phyloP scores from a whole-genome alignment of 257 asterid species.

The Nicotiana tabacum region DNA sequence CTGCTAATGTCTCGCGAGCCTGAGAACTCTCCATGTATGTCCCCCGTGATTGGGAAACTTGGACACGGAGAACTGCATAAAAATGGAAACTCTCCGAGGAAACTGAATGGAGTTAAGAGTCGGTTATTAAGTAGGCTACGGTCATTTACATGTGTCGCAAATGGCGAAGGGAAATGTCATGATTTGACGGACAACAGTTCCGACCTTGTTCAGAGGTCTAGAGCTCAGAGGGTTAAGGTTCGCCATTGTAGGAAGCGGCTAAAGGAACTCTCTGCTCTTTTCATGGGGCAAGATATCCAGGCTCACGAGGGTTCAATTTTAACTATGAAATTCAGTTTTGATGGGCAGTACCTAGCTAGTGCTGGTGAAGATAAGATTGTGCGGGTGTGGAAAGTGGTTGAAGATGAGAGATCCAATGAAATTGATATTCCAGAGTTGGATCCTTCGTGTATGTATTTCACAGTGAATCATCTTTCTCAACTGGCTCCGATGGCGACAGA shows the following conservation, averaged over 20 bases:
- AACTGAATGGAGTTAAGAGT: conserved; percentile 35
- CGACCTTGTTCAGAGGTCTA: conserved; percentile 23
- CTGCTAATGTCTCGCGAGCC: conserved; percentile 22
- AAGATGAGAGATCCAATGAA: conserved; percentile 61
- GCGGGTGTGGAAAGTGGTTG: conserved; percentile 82
- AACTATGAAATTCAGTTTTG: conserved; percentile 80
- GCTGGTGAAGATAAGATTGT: conserved; percentile 84
- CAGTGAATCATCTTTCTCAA: conserved; percentile 65
- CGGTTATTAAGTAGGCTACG: conserved; percentile 53
- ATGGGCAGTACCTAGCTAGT: conserved; percentile 75
- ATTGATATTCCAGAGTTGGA: conserved; percentile 58
- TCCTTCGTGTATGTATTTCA: conserved; percentile 78
- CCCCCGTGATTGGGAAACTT: conserved; percentile 21
- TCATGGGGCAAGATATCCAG: conserved; percentile 65
- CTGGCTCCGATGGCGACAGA: conserved; percentile 49
- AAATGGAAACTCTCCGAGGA: conserved; percentile 18
- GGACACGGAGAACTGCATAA: conserved; percentile 27
- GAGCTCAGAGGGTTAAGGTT: conserved; percentile 54
- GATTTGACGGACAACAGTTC: conserved; percentile 14
- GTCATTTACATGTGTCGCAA: conserved; percentile 43
- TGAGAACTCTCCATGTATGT: conserved; percentile 15
- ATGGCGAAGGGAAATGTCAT: conserved; percentile 24
- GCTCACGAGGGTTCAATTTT: conserved; percentile 82
- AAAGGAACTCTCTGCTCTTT: conserved; percentile 84
- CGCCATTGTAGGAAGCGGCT: conserved; percentile 41